Conservation (phyloP, 2,329 filamentous ascomycete species). For the Penicillium sp. region DNA sequence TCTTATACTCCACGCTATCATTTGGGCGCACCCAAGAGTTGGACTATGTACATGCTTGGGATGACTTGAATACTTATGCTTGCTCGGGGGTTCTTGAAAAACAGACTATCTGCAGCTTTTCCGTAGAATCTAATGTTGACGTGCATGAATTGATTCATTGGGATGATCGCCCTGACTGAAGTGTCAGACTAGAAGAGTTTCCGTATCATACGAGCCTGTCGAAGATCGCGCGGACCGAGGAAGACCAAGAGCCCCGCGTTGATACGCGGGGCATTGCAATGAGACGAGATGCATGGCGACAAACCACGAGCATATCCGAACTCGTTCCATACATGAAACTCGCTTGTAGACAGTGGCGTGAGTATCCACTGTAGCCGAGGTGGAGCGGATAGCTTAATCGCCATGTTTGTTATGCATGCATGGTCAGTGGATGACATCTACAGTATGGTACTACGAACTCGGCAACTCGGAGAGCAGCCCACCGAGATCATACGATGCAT, state of each 20-base stretch:
- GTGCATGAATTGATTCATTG: neutral
- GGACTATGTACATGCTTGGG: neutral
- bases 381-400: neutral
- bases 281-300: neutral
- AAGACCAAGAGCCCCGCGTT: neutral
- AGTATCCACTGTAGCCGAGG: constrained; percentile 15
- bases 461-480: neutral
- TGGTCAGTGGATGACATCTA: neutral
- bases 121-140: too few species aligned
- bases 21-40: neutral
- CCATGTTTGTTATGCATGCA: neutral
- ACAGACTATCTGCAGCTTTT: too few species aligned
- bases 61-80: neutral
- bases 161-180: neutral
- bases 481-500: constrained; percentile 16
- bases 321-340: neutral
- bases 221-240: constrained; percentile 18
- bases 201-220: neutral
- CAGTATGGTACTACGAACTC: neutral
- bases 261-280: constrained; percentile 6
- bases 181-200: neutral
- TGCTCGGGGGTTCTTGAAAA: too few species aligned
- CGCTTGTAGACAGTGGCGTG: constrained; percentile 5
- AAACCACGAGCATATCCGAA: neutral
- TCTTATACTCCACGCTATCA: neutral